phyloP scores from a whole-genome alignment of 768 basidiomycete species.

The Suillus alpinus region DNA sequence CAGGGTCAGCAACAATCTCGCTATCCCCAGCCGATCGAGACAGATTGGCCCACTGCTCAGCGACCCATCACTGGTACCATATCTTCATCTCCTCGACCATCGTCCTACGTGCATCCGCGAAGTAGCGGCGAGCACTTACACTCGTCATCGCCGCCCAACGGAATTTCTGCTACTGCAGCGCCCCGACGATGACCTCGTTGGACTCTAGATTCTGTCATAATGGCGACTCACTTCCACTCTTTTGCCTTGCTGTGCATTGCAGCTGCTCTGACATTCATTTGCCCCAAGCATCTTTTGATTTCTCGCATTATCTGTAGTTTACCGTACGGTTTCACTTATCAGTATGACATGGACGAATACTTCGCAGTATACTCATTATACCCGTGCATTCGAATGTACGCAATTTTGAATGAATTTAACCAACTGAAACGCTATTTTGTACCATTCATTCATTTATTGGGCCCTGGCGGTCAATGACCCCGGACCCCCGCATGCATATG shows the following conservation, averaged over 20 bases:
- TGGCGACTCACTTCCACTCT: conserved; percentile 11
- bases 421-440: conserved; percentile 10
- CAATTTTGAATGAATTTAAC: conserved; percentile 33
- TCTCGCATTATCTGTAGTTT: conserved; percentile 62
- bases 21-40: conserved; percentile 43
- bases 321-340: conserved; percentile 45
- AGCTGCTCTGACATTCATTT: conserved; percentile 27
- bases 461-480: neutral
- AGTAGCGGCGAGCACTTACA: conserved; percentile 43
- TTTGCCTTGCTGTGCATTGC: conserved; percentile 23
- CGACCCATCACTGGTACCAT: conserved; percentile 37
- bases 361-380: conserved; percentile 60
- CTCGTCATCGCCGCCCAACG: conserved; percentile 37
- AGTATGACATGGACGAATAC: conserved; percentile 60
- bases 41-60: conserved; percentile 35
- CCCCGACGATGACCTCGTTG: conserved; percentile 33
- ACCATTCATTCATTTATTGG: neutral
- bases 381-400: conserved; percentile 44
- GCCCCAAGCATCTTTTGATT: conserved; percentile 28
- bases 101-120: conserved; percentile 48
- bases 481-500: neutral
- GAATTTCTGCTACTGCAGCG: conserved; percentile 48
- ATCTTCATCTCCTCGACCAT: conserved; percentile 43
- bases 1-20: conserved; percentile 41
- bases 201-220: conserved; percentile 5